Evolutionary conservation across 2,329 filamentous ascomycete species (phyloP).

Genomic region (Dothidotthia symphoricarpi): DNA sequence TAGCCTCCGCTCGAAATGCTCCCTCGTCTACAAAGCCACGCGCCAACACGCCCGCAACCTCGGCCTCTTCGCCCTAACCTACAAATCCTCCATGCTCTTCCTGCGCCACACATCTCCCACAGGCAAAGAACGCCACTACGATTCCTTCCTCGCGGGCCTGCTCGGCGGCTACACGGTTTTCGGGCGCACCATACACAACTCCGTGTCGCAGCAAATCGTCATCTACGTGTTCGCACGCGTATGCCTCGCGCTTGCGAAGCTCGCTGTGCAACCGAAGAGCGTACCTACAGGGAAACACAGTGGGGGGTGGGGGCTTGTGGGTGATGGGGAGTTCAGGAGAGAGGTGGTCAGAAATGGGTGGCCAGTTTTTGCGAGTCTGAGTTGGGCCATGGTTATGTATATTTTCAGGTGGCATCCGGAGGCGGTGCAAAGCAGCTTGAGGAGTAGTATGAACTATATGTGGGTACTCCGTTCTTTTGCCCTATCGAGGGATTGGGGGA

Average conservation of each 20-base stretch:
- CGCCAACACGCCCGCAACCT: constrained; percentile 88
- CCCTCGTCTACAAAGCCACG: constrained; percentile 80
- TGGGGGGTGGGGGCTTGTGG: constrained; percentile 41
- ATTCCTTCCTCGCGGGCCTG: constrained; percentile 82
- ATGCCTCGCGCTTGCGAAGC: constrained; percentile 75
- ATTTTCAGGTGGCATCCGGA: constrained; percentile 90
- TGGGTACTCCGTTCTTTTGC: constrained; percentile 52
- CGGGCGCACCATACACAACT: constrained; percentile 72
- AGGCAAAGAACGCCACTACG: constrained; percentile 67
- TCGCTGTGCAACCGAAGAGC: constrained; percentile 66
- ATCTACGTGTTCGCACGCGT: constrained; percentile 97
- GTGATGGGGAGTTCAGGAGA: constrained; percentile 38
- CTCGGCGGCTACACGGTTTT: constrained; percentile 93
- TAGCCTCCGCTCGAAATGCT: constrained; percentile 70
- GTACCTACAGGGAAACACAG: constrained; percentile 29
- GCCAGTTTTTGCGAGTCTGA: constrained; percentile 87
- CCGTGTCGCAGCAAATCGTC: constrained; percentile 93
- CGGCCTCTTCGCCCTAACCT: constrained; percentile 84
- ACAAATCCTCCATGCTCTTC: constrained; percentile 78
- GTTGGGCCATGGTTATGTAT: constrained; percentile 95
- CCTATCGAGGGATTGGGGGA: too few relatives aligned
- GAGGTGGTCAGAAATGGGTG: constrained; percentile 65
- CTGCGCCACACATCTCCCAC: constrained; percentile 58
- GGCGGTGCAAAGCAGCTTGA: constrained; percentile 83
- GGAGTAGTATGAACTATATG: constrained; percentile 97